Conservation (phyloP, 352 stramenopile genomes). For the Globisporangium acanthophoron region DNA sequence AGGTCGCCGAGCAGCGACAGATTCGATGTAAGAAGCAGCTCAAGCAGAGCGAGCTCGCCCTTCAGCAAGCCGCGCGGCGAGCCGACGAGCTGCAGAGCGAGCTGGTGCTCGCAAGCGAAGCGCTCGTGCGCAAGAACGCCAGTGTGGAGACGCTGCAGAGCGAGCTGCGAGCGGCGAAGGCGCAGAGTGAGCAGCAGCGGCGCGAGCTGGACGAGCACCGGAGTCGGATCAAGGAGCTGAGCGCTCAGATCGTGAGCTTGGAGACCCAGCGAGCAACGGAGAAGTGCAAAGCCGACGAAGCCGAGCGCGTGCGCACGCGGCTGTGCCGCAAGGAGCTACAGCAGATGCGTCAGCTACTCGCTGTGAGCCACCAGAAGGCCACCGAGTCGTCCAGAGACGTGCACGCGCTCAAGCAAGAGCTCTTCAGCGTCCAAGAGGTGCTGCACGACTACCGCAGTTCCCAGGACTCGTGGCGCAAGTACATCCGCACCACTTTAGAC, state of each 20-base stretch:
- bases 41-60: constrained; percentile 14
- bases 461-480: constrained; percentile 2
- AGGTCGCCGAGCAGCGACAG: constrained; percentile 24
- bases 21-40: constrained; percentile 17
- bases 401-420: constrained; percentile 40
- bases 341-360: constrained; percentile 41
- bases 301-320: constrained; percentile 13
- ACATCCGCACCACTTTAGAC: constrained; percentile 5
- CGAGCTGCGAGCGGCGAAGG: constrained; percentile 18
- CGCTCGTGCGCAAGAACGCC: constrained; percentile 30
- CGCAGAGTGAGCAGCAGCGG: constrained; percentile 15
- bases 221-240: constrained; percentile 12
- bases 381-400: constrained; percentile 44
- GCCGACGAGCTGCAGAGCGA: constrained; percentile 21
- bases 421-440: constrained; percentile 39
- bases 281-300: constrained; percentile 4
- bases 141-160: constrained; percentile 19
- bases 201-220: constrained; percentile 11
- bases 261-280: neutral
- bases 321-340: constrained; percentile 32
- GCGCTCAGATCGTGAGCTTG: neutral
- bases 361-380: constrained; percentile 38
- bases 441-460: constrained; percentile 25
- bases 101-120: constrained; percentile 23
- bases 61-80: constrained; percentile 10